These are phyloP conservation scores for Trichothecium roseum DNA, from an alignment of 2,329 filamentous ascomycete species.

Conservation along the genomic window DNA sequence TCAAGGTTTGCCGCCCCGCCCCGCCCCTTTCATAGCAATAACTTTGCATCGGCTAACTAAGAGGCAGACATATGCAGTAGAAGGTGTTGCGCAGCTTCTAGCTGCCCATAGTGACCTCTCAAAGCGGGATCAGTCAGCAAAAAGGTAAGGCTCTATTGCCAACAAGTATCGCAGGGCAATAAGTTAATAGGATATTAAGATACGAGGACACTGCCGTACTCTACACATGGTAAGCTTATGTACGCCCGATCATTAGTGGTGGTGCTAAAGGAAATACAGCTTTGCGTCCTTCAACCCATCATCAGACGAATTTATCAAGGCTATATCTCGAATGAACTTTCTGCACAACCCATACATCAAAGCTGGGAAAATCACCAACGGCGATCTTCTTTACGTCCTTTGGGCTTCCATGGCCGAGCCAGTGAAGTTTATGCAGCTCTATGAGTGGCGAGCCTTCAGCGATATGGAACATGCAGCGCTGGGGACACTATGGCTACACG, in stretches of 20 bases:
- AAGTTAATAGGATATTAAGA: slow-evolving; percentile 11
- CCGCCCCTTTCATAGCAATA: not conserved
- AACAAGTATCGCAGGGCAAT: too few relatives aligned
- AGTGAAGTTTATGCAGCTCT: slow-evolving; percentile 48
- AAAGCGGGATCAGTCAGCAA: slow-evolving; percentile 18
- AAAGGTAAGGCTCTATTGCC: slow-evolving; percentile 17
- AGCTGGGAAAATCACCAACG: slow-evolving; percentile 22
- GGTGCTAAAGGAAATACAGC: slow-evolving; percentile 7
- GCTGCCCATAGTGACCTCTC: slow-evolving; percentile 23
- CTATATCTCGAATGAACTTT: slow-evolving; percentile 28
- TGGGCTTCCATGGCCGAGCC: slow-evolving; percentile 57
- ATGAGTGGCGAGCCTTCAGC: slow-evolving; percentile 60
- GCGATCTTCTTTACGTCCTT: slow-evolving; percentile 28
- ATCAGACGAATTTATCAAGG: slow-evolving; percentile 19
- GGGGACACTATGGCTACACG: slow-evolving; percentile 58
- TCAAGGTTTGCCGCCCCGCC: slow-evolving; percentile 19
- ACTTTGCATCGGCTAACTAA: not conserved
- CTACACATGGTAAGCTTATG: slow-evolving; percentile 20
- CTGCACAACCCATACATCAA: slow-evolving; percentile 25
- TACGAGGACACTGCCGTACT: slow-evolving; percentile 30
- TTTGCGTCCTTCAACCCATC: slow-evolving; percentile 18
- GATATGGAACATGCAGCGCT: slow-evolving; percentile 59
- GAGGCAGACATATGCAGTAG: slow-evolving; percentile 28
- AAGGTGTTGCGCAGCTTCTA: slow-evolving; percentile 25
- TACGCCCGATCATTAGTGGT: not conserved